These are phyloP conservation scores for Filobasidium floriforme DNA, from an alignment of 768 basidiomycete species.

Conservation along the genomic window DNA sequence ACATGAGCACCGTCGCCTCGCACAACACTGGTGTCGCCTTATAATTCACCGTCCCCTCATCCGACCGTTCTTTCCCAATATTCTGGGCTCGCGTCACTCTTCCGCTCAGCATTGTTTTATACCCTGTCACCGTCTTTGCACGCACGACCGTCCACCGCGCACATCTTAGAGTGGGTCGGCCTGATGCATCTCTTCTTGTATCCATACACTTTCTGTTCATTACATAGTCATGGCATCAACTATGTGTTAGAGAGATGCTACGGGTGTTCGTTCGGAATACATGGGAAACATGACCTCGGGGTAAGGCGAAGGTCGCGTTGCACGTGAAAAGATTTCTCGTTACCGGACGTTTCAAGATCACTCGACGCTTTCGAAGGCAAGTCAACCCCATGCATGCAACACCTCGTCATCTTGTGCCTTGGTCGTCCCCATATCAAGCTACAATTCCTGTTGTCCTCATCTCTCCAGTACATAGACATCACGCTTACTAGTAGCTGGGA, in stretches of 20 bases:
- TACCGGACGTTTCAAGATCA: no score
- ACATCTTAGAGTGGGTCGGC: no score
- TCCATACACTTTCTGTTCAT: background rate
- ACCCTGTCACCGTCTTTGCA: background rate
- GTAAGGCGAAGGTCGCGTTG: background rate
- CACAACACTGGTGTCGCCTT: background rate
- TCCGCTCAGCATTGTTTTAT: background rate
- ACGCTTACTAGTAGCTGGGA: no score
- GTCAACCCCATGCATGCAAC: no score
- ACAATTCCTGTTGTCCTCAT: no score
- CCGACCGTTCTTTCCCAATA: background rate
- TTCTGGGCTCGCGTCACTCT: background rate
- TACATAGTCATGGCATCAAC: background rate
- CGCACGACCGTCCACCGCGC: no score
- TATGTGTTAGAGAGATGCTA: background rate
- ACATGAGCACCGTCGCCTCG: constrained; percentile 1
- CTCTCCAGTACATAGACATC: no score
- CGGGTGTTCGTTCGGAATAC: background rate
- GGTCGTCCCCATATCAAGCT: no score
- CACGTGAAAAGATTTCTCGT: no score
- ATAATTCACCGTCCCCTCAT: background rate
- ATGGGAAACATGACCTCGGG: background rate
- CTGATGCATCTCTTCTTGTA: background rate
- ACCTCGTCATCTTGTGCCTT: no score
- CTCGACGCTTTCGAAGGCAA: no score